phyloP scores from a whole-genome alignment of 306 rosid genomes.

The Cyamopsis tetragonoloba region DNA sequence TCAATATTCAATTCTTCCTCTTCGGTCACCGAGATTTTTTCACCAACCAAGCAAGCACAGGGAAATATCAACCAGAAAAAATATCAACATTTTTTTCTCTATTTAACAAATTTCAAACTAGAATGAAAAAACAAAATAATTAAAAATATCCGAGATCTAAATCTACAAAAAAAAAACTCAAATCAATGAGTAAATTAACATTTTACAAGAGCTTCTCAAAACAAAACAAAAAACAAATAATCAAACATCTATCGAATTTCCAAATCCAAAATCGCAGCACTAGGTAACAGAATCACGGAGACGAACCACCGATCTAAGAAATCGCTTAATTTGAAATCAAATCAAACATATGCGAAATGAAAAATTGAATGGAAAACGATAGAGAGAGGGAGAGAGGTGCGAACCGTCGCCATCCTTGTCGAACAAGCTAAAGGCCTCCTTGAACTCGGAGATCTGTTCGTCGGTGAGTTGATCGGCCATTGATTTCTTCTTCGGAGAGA shows the following conservation, averaged over 20 bases:
- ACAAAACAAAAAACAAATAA: not conserved
- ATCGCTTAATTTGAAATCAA: not conserved
- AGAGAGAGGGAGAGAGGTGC: constrained; percentile 13
- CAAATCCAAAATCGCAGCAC: not conserved
- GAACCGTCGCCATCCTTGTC: constrained; percentile 76
- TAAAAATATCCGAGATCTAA: not conserved
- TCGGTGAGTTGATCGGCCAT: constrained; percentile 80
- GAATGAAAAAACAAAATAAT: not conserved
- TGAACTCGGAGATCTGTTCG: constrained; percentile 80
- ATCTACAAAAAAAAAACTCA: not conserved
- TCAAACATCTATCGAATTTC: not conserved
- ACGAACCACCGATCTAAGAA: constrained; percentile 22
- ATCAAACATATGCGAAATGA: too few relatives aligned
- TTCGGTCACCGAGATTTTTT: too few relatives aligned
- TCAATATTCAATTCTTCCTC: not conserved
- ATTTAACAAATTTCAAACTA: not conserved
- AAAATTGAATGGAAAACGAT: too few relatives aligned
- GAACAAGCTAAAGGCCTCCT: constrained; percentile 72
- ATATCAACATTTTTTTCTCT: not conserved
- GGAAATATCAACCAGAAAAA: not conserved
- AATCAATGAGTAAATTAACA: too few relatives aligned
- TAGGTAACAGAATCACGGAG: not conserved
- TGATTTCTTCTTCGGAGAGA: not conserved
- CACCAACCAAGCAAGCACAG: not conserved
- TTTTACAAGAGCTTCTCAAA: not conserved